Evolutionary conservation across 1,284 basidiomycete genomes (phyloP).

Genomic region (Cutaneotrichosporon spelunceum): DNA sequence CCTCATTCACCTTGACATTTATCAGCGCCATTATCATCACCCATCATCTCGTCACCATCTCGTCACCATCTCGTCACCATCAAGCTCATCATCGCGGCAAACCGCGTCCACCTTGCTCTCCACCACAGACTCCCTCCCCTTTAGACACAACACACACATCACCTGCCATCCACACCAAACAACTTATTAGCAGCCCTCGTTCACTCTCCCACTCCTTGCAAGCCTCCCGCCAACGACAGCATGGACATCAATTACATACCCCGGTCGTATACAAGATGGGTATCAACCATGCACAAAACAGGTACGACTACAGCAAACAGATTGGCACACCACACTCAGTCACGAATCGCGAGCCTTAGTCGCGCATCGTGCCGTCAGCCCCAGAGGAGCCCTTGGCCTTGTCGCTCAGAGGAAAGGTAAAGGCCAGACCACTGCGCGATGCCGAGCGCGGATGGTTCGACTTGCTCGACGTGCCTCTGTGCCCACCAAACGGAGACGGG

Average conservation of each 20-base stretch:
- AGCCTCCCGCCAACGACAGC: not conserved
- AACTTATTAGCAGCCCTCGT: no score
- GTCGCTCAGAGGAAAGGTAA: slow-evolving; percentile 25
- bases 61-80: no score
- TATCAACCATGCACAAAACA: not conserved
- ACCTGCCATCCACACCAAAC: no score
- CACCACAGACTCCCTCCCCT: no score
- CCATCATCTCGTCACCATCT: no score
- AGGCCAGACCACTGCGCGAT: slow-evolving; percentile 31
- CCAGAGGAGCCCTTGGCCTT: slow-evolving; percentile 19
- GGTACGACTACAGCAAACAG: not conserved
- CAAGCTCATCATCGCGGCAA: no score
- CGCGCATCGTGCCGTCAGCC: not conserved
- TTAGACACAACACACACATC: no score
- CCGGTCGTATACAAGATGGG: not conserved
- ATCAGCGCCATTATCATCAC: no score
- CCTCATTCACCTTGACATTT: no score
- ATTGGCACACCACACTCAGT: not conserved
- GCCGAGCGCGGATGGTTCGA: slow-evolving; percentile 35
- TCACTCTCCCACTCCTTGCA: not conserved
- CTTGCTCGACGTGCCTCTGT: slow-evolving; percentile 29
- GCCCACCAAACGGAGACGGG: slow-evolving; percentile 34
- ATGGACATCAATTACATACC: not conserved
- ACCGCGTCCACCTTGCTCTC: no score
- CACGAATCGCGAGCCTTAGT: no score